Base-by-base conservation (phyloP, 1,284 basidiomycete genomes). In the Sporisorium scitamineum region DNA sequence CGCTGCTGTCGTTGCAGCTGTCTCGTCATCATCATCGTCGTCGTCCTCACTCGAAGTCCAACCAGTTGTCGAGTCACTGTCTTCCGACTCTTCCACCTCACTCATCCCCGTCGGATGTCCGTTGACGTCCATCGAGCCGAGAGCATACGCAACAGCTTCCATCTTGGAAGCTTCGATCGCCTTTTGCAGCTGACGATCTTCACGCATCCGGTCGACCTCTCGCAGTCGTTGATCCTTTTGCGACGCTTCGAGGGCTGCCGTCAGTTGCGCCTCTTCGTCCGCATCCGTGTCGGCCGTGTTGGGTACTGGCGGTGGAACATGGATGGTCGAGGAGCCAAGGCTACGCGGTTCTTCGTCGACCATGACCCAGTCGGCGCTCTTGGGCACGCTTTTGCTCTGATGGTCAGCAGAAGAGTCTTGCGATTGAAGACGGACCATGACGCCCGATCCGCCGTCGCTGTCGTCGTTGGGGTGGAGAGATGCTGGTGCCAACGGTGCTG, bases 1-100 rank as follows among this genome's bases (percentile, higher is more conserved):
- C 10, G 27, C 63, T 42, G 42, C 54, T 0, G 44, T 26, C 18
- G 45, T 27, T 9, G 34, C 57, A 24, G 10, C 45, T 0, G 31
- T 52, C 13, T 87, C 85, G 5, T 79, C 66, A 22, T 81, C 80
- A 11, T 89, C 88, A 11, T 84, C 86, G 22, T 86, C 86, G 13
- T 85, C 85, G 2, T 89, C 88, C 51, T 89, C 88, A 59, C 52
- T 90, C 88, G 70, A 82, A 47, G 54, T 88, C 89, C 47, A 83
- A n/a, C 80, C 80, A 0, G 81, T 89, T 88, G 45, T 89, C 62
- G 83, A 85, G 57, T 86, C 82, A 27, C 56, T 84, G 34, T 84
- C 82, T 4, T 80, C 64, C 26, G 75, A 79, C 18, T 79, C 84
- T 18, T 78, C 81, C 18, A 82, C 83, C 29, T 76, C 83, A 27